A percentile compares a stretch with the other conserved stretches of the same genome.
Evolutionary conservation across 2,329 filamentous ascomycete species (phyloP).

Genomic region (Talaromyces sp.): DNA sequence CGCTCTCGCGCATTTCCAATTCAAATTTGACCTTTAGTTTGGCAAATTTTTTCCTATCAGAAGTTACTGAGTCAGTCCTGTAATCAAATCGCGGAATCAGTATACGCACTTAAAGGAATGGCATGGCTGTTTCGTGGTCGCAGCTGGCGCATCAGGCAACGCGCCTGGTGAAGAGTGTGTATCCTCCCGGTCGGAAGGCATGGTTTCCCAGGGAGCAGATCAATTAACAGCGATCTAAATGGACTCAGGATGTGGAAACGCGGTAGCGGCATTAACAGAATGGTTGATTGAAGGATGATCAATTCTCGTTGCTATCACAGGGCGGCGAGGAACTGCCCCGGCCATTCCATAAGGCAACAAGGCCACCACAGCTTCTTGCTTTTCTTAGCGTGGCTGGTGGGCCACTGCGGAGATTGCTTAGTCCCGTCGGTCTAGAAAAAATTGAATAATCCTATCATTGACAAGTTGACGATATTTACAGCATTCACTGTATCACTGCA

Average conservation of each 20-base stretch:
- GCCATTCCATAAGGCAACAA: slow-evolving; percentile 1
- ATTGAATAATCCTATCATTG: background rate
- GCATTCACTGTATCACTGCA: background rate
- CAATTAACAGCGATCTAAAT: background rate
- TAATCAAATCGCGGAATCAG: slow-evolving; percentile 15
- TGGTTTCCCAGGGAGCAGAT: slow-evolving; percentile 19
- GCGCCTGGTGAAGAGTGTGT: slow-evolving; percentile 28
- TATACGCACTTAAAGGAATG: slow-evolving; percentile 63
- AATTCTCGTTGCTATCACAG: background rate
- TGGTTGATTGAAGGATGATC: background rate
- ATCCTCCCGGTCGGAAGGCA: slow-evolving; percentile 34
- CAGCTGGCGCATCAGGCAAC: slow-evolving; percentile 35
- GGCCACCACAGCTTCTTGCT: slow-evolving; percentile 3
- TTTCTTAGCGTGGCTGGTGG: slow-evolving; percentile 4
- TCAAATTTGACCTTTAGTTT: slow-evolving; percentile 79
- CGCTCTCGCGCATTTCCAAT: slow-evolving; percentile 71
- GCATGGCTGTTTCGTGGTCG: slow-evolving; percentile 50
- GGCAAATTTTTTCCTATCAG: slow-evolving; percentile 74
- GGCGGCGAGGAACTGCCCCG: slow-evolving; percentile 5
- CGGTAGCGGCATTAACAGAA: background rate
- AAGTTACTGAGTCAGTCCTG: background rate
- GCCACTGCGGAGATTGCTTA: slow-evolving; percentile 10
- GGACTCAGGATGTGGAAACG: background rate
- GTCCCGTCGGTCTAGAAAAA: background rate
- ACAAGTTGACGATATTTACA: background rate